These are phyloP conservation scores for Colletotrichum tamarilloi DNA, from an alignment of 2,329 filamentous ascomycete species.

Conservation along the genomic window DNA sequence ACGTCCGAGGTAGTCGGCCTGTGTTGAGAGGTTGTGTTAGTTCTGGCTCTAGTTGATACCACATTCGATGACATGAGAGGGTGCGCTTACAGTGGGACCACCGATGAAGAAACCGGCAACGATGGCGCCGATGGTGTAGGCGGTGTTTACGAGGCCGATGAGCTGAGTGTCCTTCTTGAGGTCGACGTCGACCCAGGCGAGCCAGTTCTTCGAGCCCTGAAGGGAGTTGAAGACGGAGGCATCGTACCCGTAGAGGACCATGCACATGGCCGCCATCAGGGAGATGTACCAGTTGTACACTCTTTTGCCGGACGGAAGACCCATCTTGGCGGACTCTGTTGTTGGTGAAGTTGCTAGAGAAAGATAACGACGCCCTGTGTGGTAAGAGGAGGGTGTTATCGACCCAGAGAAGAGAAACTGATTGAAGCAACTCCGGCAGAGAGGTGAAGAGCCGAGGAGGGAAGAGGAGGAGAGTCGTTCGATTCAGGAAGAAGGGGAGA, in stretches of 20 bases:
- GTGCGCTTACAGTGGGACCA: conserved; percentile 62
- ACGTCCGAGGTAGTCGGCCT: conserved; percentile 70
- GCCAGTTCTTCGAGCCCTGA: conserved; percentile 75
- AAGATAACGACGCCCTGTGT: background rate
- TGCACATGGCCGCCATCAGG: conserved; percentile 76
- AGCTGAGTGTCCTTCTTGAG: conserved; percentile 55
- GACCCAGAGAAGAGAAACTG: background rate
- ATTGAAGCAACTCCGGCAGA: conserved; percentile 4
- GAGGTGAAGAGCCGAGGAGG: conserved; percentile 2
- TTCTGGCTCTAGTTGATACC: background rate
- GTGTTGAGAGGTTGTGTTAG: background rate
- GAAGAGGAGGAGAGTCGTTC: background rate
- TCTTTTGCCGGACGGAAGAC: conserved; percentile 23
- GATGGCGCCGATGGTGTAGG: conserved; percentile 78
- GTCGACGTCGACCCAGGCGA: conserved; percentile 68
- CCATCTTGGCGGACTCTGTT: conserved; percentile 25
- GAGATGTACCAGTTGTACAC: conserved; percentile 57
- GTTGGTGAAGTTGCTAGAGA: background rate
- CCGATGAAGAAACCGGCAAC: conserved; percentile 77
- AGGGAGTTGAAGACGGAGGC: conserved; percentile 80
- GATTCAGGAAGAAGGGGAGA: background rate
- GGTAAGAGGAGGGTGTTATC: background rate
- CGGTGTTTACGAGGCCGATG: conserved; percentile 69
- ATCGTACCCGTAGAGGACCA: conserved; percentile 82
- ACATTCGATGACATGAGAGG: background rate